Evolutionary conservation across 306 rosid species (phyloP), one percentile per base, ranked within the genome.

Genomic region (Trichosanthes cucumerina): DNA sequence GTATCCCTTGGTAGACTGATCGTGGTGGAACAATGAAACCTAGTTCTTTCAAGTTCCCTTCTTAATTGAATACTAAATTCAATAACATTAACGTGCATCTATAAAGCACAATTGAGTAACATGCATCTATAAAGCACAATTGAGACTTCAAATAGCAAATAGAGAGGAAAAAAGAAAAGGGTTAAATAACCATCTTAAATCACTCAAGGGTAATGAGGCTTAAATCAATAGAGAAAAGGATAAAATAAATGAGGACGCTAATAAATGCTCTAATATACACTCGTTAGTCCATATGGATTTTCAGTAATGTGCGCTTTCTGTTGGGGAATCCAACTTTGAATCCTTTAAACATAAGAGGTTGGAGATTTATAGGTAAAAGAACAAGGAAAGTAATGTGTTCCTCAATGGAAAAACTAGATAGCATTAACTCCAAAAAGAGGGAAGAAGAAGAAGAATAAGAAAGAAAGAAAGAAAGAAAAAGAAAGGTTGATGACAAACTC

Each of bases 271-370:
- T 71, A 24, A 24, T 69, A 69, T 70, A 41, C 54, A 70, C 56
- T 43, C 76, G 6, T 70, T 43, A 43, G 16, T 39, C 50, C 50
- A 66, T 19, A 66, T 19, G 50, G 73, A 10, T 9, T 19, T 66
- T 38, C 46, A 9, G 74, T 66, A 21, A 39, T 21, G 75, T 41
- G 75, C 19, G 11, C 39, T 24, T 44, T 44, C 11, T 24, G 54
- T 44, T 71, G 58, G 57, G 76, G 57, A 24, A 47, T 71, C 77
- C 77, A 44, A 46, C 77, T 71, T 71, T 15, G 57, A 71, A 24
- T 71, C 77, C 57, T 44, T 46, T 71, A 46, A 71, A 71, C 77
- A 46, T 24, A 24, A 71, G 58, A 71, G 38, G 58, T 70, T 8
- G 76, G 54, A 43, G 21, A 70, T 23, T 70, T 70, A 70, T 70